Evolutionary conservation across 371 early-diverging fungal species (phyloP).

Genomic region (Entomophthora muscae): DNA sequence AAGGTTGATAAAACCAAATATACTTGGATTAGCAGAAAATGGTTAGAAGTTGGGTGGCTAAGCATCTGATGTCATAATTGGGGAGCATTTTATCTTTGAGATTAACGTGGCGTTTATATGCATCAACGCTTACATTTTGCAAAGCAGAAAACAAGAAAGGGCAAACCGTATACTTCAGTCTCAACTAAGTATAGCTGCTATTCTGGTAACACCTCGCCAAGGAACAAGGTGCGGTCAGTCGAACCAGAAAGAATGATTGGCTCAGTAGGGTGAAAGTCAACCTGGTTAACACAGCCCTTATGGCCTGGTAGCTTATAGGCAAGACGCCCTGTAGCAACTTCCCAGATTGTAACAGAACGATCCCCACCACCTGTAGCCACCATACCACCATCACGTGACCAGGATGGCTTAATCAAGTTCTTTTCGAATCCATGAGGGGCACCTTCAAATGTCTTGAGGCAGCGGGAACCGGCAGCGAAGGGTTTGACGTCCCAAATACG

Average conservation of each 20-base stretch:
- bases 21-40: too few relatives aligned
- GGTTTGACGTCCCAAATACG: slow-evolving; percentile 89
- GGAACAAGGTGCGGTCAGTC: slow-evolving; percentile 68
- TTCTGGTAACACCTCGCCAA: slow-evolving; percentile 49
- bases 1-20: too few relatives aligned
- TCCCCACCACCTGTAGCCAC: slow-evolving; percentile 88
- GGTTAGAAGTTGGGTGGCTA: too few relatives aligned
- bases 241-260: slow-evolving; percentile 74
- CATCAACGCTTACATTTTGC: too few relatives aligned
- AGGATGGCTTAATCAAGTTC: slow-evolving; percentile 75
- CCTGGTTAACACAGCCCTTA: slow-evolving; percentile 88
- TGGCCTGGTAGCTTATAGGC: slow-evolving; percentile 94
- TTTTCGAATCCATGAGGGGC: slow-evolving; percentile 90
- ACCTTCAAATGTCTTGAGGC: slow-evolving; percentile 52
- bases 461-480: slow-evolving; percentile 49
- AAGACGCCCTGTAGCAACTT: slow-evolving; percentile 61
- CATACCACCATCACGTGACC: slow-evolving; percentile 76
- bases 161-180: too few relatives aligned
- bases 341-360: slow-evolving; percentile 89
- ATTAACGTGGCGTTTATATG: too few relatives aligned
- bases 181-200: too few relatives aligned
- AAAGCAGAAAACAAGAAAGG: too few relatives aligned
- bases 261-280: slow-evolving; percentile 86
- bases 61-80: too few relatives aligned
- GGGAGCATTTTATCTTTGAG: too few relatives aligned